phyloP scores from a whole-genome alignment of 495 filamentous ascomycete species.

The Tuber umbilicatum region DNA sequence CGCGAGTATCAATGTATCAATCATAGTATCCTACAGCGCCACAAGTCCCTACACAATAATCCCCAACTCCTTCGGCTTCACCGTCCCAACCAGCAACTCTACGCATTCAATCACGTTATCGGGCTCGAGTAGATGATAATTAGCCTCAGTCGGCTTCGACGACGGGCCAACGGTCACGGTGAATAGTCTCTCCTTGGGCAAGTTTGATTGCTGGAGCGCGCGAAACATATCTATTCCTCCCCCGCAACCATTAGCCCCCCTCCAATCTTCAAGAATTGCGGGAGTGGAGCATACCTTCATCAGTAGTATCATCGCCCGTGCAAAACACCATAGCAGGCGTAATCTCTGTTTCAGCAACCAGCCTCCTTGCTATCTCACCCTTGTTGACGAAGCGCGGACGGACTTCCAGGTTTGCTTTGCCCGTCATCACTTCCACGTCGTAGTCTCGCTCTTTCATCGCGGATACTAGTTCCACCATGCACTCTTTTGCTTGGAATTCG shows the following conservation, averaged over 20 bases:
- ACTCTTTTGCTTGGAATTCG: conserved; percentile 64
- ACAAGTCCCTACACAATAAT: conserved; percentile 45
- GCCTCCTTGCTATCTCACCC: conserved; percentile 76
- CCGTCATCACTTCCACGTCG: conserved; percentile 89
- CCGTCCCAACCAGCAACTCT: conserved; percentile 57
- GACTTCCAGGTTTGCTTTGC: conserved; percentile 95
- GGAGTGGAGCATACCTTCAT: conserved; percentile 65
- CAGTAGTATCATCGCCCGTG: conserved; percentile 89
- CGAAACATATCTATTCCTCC: conserved; percentile 51
- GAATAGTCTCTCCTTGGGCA: conserved; percentile 51
- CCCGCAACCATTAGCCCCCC: not conserved
- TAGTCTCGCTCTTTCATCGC: conserved; percentile 43
- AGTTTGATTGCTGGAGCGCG: conserved; percentile 23
- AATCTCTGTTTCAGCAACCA: conserved; percentile 54
- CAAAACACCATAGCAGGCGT: conserved; percentile 76
- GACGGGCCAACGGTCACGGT: conserved; percentile 80
- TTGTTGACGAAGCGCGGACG: conserved; percentile 95
- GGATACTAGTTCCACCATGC: conserved; percentile 59
- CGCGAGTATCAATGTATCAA: not conserved
- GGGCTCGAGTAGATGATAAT: conserved; percentile 80
- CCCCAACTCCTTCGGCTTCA: conserved; percentile 49
- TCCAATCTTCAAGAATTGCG: not conserved
- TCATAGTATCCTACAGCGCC: not conserved
- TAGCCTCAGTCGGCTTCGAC: conserved; percentile 77
- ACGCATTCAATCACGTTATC: conserved; percentile 76